These are phyloP conservation scores for Phylloporus scabripes DNA, from an alignment of 768 basidiomycete species.

Conservation along the genomic window DNA sequence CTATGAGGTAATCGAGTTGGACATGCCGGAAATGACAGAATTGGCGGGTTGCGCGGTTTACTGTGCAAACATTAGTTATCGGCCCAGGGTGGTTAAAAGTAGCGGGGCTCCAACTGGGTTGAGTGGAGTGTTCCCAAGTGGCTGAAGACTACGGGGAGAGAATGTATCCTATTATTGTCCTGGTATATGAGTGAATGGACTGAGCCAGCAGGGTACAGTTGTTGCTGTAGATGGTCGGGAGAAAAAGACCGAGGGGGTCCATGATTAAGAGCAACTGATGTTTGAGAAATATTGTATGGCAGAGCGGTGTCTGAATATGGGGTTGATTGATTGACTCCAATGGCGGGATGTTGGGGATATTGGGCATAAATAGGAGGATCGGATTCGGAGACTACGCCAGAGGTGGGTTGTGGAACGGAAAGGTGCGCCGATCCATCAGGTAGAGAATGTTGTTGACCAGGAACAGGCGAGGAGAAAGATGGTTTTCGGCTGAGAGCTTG, in stretches of 20 bases:
- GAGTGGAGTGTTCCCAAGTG: slow-evolving; percentile 3
- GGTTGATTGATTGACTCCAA: slow-evolving; percentile 9
- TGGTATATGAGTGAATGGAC: slow-evolving; percentile 12
- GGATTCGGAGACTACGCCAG: slow-evolving; percentile 5
- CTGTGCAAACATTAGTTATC: slow-evolving; percentile 3
- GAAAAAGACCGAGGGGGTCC: slow-evolving; percentile 8
- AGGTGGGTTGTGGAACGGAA: slow-evolving; percentile 9
- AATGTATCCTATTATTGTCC: slow-evolving; percentile 3
- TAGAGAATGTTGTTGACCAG: slow-evolving; percentile 8
- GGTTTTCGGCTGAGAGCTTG: slow-evolving; percentile 23
- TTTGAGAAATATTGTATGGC: slow-evolving; percentile 10
- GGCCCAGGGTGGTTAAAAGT: slow-evolving; percentile 22
- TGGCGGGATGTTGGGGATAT: slow-evolving; percentile 10
- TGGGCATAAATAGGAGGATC: slow-evolving; percentile 12
- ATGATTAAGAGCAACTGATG: slow-evolving; percentile 9
- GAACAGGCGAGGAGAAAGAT: slow-evolving; percentile 24
- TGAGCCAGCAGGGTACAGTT: slow-evolving; percentile 20
- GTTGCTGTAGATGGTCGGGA: slow-evolving; percentile 8
- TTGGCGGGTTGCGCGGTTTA: slow-evolving; percentile 6
- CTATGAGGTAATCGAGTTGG: slow-evolving; percentile 9
- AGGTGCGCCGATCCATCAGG: slow-evolving; percentile 11
- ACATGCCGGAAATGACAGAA: slow-evolving; percentile 12
- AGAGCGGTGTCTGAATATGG: slow-evolving; percentile 11
- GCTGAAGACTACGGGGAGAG: slow-evolving; percentile 13
- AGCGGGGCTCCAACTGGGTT: slow-evolving; percentile 19